These are phyloP conservation scores for Themeda triandra DNA, from an alignment of 176 grass and related monocot genomes.

Conservation along the genomic window DNA sequence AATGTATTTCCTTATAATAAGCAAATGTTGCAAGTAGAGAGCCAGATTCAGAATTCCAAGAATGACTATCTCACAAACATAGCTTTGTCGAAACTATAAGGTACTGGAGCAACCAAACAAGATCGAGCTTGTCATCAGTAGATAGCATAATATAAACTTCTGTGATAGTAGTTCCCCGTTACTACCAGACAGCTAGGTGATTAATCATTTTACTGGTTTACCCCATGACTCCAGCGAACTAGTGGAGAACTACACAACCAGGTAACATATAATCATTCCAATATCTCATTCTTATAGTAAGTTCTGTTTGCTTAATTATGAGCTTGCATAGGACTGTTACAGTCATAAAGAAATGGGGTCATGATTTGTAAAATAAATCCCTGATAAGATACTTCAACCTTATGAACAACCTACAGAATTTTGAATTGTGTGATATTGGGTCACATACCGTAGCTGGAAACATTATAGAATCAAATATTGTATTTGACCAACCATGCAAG, in stretches of 20 bases:
- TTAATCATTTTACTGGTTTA: not conserved
- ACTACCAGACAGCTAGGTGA: not conserved
- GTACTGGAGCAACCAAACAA: not conserved
- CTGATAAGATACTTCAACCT: not conserved
- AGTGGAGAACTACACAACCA: not conserved
- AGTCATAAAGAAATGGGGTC: not conserved
- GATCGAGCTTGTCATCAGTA: not conserved
- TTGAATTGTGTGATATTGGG: not conserved
- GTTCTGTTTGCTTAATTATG: not conserved
- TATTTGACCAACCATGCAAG: slow-evolving; percentile 37
- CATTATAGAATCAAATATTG: slow-evolving; percentile 29
- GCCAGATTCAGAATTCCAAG: not conserved
- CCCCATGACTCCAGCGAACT: not conserved
- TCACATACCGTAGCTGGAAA: slow-evolving; percentile 46
- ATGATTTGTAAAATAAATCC: not conserved
- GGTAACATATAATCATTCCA: not conserved
- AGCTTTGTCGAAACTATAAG: not conserved
- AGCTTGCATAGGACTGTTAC: not conserved
- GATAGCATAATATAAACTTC: not conserved
- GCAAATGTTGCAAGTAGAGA: not conserved
- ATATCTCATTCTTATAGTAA: not conserved
- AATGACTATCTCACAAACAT: not conserved
- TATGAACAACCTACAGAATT: not conserved
- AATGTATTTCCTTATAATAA: not conserved
- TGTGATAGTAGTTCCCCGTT: not conserved